A percentile compares a stretch with the other conserved stretches of the same genome.
Evolutionary conservation across 805 yeast genomes (phyloP).

Genomic region (Hermanozyma aechmeae): DNA sequence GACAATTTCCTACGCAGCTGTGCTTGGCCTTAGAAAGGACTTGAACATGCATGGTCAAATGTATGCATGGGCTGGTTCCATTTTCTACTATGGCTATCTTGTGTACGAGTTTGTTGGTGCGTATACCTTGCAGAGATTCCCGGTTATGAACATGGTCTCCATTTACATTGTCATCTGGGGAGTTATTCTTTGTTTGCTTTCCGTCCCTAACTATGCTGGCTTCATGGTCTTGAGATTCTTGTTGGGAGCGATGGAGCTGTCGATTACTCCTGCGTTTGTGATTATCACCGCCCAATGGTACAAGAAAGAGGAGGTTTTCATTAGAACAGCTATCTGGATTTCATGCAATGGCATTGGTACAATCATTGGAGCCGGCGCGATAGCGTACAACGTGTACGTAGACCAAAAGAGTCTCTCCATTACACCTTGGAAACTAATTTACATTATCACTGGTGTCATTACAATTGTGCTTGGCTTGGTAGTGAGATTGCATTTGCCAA

Average conservation of each 20-base stretch:
- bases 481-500: slow-evolving; percentile 21
- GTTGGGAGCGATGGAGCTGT: slow-evolving; percentile 44
- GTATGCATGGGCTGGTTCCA: slow-evolving; percentile 10
- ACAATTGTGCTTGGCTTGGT: not conserved
- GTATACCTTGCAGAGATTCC: slow-evolving; percentile 4
- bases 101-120: slow-evolving; percentile 5
- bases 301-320: not conserved
- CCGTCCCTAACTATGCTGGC: slow-evolving; percentile 16
- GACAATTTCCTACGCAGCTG: slow-evolving; percentile 43
- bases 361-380: not conserved
- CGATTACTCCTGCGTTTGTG: slow-evolving; percentile 46
- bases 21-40: slow-evolving; percentile 10
- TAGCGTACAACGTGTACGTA: not conserved
- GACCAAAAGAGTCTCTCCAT: not conserved
- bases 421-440: not conserved
- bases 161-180: slow-evolving; percentile 6
- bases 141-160: slow-evolving; percentile 1
- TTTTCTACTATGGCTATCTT: slow-evolving; percentile 4
- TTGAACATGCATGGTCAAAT: slow-evolving; percentile 6
- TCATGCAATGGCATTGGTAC: not conserved
- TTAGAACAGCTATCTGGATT: not conserved
- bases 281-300: not conserved
- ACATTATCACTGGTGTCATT: not conserved
- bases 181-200: slow-evolving; percentile 4
- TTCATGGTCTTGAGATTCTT: slow-evolving; percentile 39